phyloP scores from a whole-genome alignment of 176 grass and related monocot genomes.

The Leersia perrieri region DNA sequence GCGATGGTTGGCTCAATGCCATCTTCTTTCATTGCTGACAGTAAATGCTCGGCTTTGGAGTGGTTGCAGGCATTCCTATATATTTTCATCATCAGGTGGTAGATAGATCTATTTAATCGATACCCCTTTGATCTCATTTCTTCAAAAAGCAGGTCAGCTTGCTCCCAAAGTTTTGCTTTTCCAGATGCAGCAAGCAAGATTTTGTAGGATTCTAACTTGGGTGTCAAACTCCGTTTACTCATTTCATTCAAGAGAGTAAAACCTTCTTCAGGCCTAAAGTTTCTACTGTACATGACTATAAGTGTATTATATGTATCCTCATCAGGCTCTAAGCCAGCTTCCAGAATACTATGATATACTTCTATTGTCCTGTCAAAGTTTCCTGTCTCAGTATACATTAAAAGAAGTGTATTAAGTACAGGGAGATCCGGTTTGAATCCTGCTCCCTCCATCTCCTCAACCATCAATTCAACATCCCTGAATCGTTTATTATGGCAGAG shows the following conservation, averaged over 20 bases:
- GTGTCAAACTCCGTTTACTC: slow-evolving; percentile 60
- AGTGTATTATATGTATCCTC: slow-evolving; percentile 89
- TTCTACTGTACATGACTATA: slow-evolving; percentile 88
- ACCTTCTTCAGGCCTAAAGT: slow-evolving; percentile 75
- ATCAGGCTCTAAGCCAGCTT: slow-evolving; percentile 65
- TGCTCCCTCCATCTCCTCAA: slow-evolving; percentile 68
- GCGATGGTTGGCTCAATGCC: slow-evolving; percentile 75
- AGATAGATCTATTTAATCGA: slow-evolving; percentile 71
- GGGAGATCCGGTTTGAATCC: slow-evolving; percentile 73
- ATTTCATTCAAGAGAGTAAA: slow-evolving; percentile 83
- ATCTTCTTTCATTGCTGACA: slow-evolving; percentile 78
- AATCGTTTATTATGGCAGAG: slow-evolving; percentile 67
- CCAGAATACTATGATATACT: slow-evolving; percentile 68
- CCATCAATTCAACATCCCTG: slow-evolving; percentile 81
- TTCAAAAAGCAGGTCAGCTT: slow-evolving; percentile 78
- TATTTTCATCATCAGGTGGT: slow-evolving; percentile 94
- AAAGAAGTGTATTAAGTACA: slow-evolving; percentile 74
- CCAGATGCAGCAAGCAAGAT: slow-evolving; percentile 76
- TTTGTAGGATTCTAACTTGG: slow-evolving; percentile 87
- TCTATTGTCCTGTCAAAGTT: slow-evolving; percentile 72
- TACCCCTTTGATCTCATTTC: slow-evolving; percentile 68
- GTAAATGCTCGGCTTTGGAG: slow-evolving; percentile 73
- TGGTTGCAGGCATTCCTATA: slow-evolving; percentile 78
- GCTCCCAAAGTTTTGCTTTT: slow-evolving; percentile 76
- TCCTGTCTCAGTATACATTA: slow-evolving; percentile 70